Evolutionary conservation across 225 moss, liverwort and hornwort genomes (phyloP).

Genomic region (Pleurozium schreberi): DNA sequence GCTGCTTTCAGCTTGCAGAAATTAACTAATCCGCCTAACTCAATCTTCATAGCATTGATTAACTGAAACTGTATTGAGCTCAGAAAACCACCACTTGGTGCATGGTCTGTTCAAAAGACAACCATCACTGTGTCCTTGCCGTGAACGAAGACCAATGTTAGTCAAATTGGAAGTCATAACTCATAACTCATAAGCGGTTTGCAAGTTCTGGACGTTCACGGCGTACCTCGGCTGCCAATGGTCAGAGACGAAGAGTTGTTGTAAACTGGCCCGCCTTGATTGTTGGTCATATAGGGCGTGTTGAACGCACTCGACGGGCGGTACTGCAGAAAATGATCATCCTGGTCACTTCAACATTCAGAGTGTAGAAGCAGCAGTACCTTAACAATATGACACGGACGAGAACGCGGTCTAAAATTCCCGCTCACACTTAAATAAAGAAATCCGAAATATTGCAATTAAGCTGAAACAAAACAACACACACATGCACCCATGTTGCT

Average conservation of each 20-base stretch:
- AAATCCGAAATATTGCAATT: neutral
- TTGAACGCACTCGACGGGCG: slow-evolving; percentile 91
- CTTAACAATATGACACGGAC: neutral
- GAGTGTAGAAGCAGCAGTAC: neutral
- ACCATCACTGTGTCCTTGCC: neutral
- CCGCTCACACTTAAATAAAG: too few relatives aligned
- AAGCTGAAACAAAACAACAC: neutral
- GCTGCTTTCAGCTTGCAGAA: too few relatives aligned
- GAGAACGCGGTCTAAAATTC: neutral
- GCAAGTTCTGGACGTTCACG: neutral
- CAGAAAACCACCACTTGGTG: neutral
- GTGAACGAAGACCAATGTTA: neutral
- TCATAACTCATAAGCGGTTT: neutral
- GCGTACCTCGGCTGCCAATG: slow-evolving; percentile 65
- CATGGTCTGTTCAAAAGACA: neutral
- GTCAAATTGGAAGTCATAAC: neutral
- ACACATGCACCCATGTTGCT: neutral
- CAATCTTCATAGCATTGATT: neutral
- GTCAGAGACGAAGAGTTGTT: slow-evolving; percentile 84
- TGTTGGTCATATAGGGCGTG: slow-evolving; percentile 82
- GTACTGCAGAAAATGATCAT: slow-evolving; percentile 49
- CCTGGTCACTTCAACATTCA: neutral
- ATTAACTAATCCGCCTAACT: neutral
- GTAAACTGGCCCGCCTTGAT: slow-evolving; percentile 85
- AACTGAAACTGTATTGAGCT: neutral